Evolutionary conservation across 2,329 filamentous ascomycete species (phyloP).

Genomic region (Ampelomyces quisqualis): DNA sequence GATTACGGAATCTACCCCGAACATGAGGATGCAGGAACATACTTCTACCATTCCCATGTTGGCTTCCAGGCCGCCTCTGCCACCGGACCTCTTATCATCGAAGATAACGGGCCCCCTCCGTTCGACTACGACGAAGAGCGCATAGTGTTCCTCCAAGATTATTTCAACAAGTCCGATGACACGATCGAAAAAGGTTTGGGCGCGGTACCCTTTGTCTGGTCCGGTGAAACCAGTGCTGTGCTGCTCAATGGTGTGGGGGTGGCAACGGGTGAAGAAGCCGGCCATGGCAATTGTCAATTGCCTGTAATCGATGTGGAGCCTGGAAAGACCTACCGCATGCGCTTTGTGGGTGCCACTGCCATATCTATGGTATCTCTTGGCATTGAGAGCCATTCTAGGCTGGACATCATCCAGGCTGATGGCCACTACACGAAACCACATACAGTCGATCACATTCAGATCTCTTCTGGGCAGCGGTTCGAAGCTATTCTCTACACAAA

Average conservation of each 20-base stretch:
- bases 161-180: slow-evolving; percentile 57
- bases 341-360: slow-evolving; percentile 60
- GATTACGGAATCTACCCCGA: slow-evolving; percentile 64
- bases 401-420: slow-evolving; percentile 64
- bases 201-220: slow-evolving; percentile 56
- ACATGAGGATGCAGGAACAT: slow-evolving; percentile 59
- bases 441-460: slow-evolving; percentile 53
- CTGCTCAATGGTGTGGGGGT: slow-evolving; percentile 60
- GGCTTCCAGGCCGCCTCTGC: slow-evolving; percentile 63
- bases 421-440: slow-evolving; percentile 53
- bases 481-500: slow-evolving; percentile 59
- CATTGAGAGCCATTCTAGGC: slow-evolving; percentile 57
- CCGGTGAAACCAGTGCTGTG: slow-evolving; percentile 59
- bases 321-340: slow-evolving; percentile 61
- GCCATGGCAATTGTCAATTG: slow-evolving; percentile 46
- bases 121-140: slow-evolving; percentile 65
- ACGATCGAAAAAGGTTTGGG: slow-evolving; percentile 54
- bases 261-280: slow-evolving; percentile 41
- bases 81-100: slow-evolving; percentile 60
- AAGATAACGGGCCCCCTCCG: slow-evolving; percentile 50
- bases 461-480: slow-evolving; percentile 62
- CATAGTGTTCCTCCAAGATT: slow-evolving; percentile 58
- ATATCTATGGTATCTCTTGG: slow-evolving; percentile 57
- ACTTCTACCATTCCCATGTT: slow-evolving; percentile 69
- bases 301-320: slow-evolving; percentile 61